Base-by-base conservation (phyloP, 345 rosid genomes). In the Rhodomyrtus tomentosa region DNA sequence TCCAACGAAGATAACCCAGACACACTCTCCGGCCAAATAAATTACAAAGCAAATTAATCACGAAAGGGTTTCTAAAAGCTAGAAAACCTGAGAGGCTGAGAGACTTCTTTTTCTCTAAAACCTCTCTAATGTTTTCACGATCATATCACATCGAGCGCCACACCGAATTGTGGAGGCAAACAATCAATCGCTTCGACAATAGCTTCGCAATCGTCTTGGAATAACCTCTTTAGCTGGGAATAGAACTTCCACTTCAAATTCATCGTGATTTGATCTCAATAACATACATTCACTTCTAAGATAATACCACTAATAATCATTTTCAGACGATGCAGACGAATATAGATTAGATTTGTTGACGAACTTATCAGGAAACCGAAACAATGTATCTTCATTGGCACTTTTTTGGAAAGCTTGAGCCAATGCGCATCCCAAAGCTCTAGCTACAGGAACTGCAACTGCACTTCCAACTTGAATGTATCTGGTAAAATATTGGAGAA, bases 251-350 rank as follows among this genome's bases (percentile, higher is more conserved):
- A 59, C 73, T 29, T 38, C 21, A 29, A 59, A 59, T 59, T n/a
- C 73, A 59, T 59, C 6, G 73, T 59, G 73, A 27, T 29, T 56
- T 59, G 6, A 15, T 59, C 15, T 48, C 82, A 80, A 80, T 42
- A 80, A 22, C 73, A 38, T 59, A 59, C 38, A 14, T 81, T 24
- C 54, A 50, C 56, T 21, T 53, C 25, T 12, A 38, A 6, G 22
- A 15, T 4, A 56, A 21, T 59, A 68, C 42, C 72, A 55, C 85
- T 56, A 88, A n/a, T 51, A 83, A 83, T 50, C 83, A 53, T 86
- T 87, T 58, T 90, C 89, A 14, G 89, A 85, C 9, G 91, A 87
- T 13, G 89, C 90, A 0, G 88, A 59, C 52, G 86, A 84, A 68
- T 22, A 14, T 18, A n/a, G n/a, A n/a, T n/a, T n/a, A n/a, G n/a